Evolutionary conservation across 768 basidiomycete species (phyloP).

Genomic region (Amanita exitialis): DNA sequence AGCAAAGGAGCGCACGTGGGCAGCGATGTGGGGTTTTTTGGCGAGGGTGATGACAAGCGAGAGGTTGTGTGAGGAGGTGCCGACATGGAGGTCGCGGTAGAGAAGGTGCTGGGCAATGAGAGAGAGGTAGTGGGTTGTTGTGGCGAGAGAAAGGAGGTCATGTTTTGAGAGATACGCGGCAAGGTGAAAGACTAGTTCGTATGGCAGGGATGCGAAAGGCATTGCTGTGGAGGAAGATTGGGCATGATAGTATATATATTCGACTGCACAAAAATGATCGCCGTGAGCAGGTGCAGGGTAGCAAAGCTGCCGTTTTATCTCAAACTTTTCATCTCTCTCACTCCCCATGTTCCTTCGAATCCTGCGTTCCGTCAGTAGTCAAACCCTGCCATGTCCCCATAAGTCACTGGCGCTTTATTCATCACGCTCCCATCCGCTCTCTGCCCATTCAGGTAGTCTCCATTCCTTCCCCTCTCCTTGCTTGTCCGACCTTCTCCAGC

Average conservation of each 20-base stretch:
- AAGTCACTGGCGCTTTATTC: constrained; percentile 10
- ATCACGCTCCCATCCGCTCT: constrained; percentile 6
- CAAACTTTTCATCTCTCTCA: constrained; percentile 8
- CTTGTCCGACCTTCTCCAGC: constrained; percentile 23
- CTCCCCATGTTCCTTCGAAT: constrained; percentile 7
- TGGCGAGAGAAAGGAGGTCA: constrained; percentile 43
- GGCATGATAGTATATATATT: constrained; percentile 15
- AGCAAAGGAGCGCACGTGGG: constrained; percentile 51
- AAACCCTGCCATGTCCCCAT: constrained; percentile 8
- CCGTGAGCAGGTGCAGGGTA: constrained; percentile 20
- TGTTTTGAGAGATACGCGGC: constrained; percentile 16
- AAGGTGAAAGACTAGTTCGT: constrained; percentile 53
- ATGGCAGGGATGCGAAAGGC: constrained; percentile 40
- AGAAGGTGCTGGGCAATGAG: constrained; percentile 49
- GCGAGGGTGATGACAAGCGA: constrained; percentile 47
- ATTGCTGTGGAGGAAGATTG: constrained; percentile 18
- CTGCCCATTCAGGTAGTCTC: constrained; percentile 27
- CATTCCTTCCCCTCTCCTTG: constrained; percentile 10
- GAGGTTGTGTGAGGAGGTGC: constrained; percentile 34
- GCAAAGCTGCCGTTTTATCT: constrained; percentile 10
- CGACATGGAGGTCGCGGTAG: constrained; percentile 47
- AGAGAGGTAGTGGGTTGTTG: constrained; percentile 28
- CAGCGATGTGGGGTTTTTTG: constrained; percentile 42
- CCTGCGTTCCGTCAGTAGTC: constrained; percentile 6
- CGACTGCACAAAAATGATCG: constrained; percentile 20